Evolutionary conservation across 345 rosid genomes (phyloP), one percentile per base, ranked within the genome.

Genomic region (Dipteronia dyeriana): DNA sequence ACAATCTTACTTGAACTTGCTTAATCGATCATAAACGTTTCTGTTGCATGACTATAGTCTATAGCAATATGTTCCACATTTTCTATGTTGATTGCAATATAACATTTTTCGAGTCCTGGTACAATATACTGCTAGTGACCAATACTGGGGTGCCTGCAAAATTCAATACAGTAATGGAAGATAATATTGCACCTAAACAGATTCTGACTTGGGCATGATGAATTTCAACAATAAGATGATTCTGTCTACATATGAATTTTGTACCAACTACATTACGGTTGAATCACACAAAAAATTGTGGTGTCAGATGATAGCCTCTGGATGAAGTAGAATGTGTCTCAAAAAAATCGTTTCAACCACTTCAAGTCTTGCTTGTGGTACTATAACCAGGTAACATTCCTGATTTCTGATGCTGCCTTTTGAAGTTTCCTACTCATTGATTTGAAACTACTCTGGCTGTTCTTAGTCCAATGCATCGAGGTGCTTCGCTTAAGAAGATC

Each of bases 391-490:
- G 84, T 85, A 59, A 81, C 80, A 75, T 86, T 88, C 83, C 96
- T 88, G 64, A 93, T 86, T 54, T 89, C 98, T 26, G 92, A 84
- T 38, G 93, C 92, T 70, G 96, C 97, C 70, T 85, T 97, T 79
- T 95, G 97, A 78, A 95, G 81, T 85, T 83, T 90, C 87, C 90
- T 89, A 85, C 84, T 93, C 71, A 95, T 78, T 66, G 93, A 88
- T 79, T 81, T 87, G 53, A 91, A 90, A 80, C 96, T 86, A 76
- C 73, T 82, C 25, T 87, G 90, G 63, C 95, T 86, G 54, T 86
- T 86, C 49, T 78, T 84, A 31, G 79, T 87, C 98, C 97, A 92
- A 43, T 75, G 86, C 77, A 90, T 80, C 3, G 99, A 93, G 75
- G 90, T 76, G 81, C 90, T 92, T 76, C 89, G 80, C 79, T 89